Conservation (phyloP, 177 flowering plant species). For the Vitis hybrid region DNA sequence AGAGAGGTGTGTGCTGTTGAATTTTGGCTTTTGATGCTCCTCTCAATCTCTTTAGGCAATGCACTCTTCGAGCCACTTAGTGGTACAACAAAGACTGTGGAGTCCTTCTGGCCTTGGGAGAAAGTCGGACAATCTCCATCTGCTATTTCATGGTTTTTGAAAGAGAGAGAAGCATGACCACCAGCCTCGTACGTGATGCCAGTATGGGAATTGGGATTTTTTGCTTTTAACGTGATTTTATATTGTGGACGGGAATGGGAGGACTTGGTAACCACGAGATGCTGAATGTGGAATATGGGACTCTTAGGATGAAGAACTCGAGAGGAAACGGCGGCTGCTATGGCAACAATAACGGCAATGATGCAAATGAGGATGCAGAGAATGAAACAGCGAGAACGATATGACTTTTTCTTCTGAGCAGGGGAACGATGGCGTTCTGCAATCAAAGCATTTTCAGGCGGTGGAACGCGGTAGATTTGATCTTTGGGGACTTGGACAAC, state of each 20-base stretch:
- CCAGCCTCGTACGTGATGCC: slow-evolving; percentile 27
- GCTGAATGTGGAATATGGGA: slow-evolving; percentile 27
- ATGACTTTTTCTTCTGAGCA: neutral
- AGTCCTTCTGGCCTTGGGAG: slow-evolving; percentile 10
- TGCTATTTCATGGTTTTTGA: slow-evolving; percentile 28
- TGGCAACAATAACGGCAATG: slow-evolving; percentile 4
- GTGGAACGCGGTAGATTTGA: slow-evolving; percentile 61
- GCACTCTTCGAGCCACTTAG: slow-evolving; percentile 17
- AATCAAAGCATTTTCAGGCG: slow-evolving; percentile 49
- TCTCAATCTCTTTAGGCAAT: slow-evolving; percentile 31
- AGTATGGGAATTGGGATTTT: slow-evolving; percentile 27
- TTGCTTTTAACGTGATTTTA: slow-evolving; percentile 18
- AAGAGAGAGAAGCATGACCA: slow-evolving; percentile 28
- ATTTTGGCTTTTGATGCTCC: slow-evolving; percentile 18
- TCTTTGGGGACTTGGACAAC: slow-evolving; percentile 57
- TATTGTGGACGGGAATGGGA: slow-evolving; percentile 10
- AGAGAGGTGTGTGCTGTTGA: slow-evolving; percentile 1
- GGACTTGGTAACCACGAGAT: slow-evolving; percentile 11
- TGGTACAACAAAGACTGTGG: slow-evolving; percentile 6
- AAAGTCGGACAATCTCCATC: slow-evolving; percentile 22
- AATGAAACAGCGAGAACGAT: slow-evolving; percentile 10
- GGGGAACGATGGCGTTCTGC: slow-evolving; percentile 23
- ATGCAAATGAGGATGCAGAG: slow-evolving; percentile 16
- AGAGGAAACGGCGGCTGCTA: slow-evolving; percentile 10
- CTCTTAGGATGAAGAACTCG: slow-evolving; percentile 14